phyloP scores from a whole-genome alignment of 2,329 filamentous ascomycete species.

The Exophiala sp. region DNA sequence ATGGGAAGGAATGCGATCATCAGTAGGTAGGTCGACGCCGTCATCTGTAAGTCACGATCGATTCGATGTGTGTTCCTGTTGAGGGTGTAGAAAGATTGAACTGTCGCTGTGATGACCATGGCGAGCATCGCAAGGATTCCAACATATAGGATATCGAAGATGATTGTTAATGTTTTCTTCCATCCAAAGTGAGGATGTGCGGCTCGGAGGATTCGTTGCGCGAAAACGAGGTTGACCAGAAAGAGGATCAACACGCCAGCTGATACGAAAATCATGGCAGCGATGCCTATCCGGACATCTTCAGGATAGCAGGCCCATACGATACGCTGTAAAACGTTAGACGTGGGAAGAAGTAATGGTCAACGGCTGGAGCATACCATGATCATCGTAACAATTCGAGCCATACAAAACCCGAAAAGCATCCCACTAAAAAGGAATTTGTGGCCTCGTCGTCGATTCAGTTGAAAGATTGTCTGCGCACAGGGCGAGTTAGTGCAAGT shows the following conservation, averaged over 20 bases:
- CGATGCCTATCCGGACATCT: slow-evolving; percentile 51
- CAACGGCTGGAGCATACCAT: slow-evolving; percentile 29
- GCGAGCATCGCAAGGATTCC: slow-evolving; percentile 59
- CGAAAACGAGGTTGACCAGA: slow-evolving; percentile 72
- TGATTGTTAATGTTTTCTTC: slow-evolving; percentile 50
- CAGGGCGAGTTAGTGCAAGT: neutral
- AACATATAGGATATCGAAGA: slow-evolving; percentile 58
- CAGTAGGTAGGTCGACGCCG: slow-evolving; percentile 59
- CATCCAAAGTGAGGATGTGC: slow-evolving; percentile 70
- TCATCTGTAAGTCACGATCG: slow-evolving; percentile 63
- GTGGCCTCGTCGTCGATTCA: slow-evolving; percentile 41
- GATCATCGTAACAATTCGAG: slow-evolving; percentile 45
- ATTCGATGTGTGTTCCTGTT: slow-evolving; percentile 46
- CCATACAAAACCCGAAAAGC: slow-evolving; percentile 51
- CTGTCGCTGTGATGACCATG: slow-evolving; percentile 62
- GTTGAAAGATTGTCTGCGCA: slow-evolving; percentile 38
- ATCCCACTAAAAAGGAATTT: slow-evolving; percentile 49
- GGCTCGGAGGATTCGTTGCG: slow-evolving; percentile 70
- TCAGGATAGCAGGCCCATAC: slow-evolving; percentile 50
- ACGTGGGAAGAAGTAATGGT: neutral
- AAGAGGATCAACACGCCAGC: slow-evolving; percentile 73
- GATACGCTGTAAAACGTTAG: slow-evolving; percentile 38
- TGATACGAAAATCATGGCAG: slow-evolving; percentile 66
- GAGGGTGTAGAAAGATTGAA: slow-evolving; percentile 67
- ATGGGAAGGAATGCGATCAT: slow-evolving; percentile 66